Evolutionary conservation across 2,329 filamentous ascomycete genomes (phyloP).

Genomic region (Phaeoacremonium minimum): DNA sequence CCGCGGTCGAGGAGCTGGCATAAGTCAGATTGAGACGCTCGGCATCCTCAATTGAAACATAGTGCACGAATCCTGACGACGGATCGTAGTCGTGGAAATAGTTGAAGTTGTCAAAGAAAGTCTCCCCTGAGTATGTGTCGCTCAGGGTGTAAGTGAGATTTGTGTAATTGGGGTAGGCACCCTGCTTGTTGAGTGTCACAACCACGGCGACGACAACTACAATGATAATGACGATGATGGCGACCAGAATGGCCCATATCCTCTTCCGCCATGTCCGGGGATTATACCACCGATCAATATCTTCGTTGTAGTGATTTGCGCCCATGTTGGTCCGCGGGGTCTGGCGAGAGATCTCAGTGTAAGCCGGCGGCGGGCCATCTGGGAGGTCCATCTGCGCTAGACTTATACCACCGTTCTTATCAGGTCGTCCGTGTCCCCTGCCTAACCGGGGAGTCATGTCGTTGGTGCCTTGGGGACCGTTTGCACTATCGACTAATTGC

Average conservation of each 20-base stretch:
- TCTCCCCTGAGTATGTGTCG: conserved; percentile 44
- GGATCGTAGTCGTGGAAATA: conserved; percentile 49
- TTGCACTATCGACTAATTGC: too few relatives aligned
- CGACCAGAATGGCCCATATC: conserved; percentile 38
- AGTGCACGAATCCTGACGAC: conserved; percentile 48
- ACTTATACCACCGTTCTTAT: neutral
- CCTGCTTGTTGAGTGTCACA: conserved; percentile 31
- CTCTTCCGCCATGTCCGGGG: conserved; percentile 49
- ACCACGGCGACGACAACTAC: conserved; percentile 42
- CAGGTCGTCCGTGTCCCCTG: too few relatives aligned
- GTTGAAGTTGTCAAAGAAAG: conserved; percentile 52
- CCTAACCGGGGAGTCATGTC: too few relatives aligned
- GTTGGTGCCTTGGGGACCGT: too few relatives aligned
- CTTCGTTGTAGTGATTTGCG: neutral
- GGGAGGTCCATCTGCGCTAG: neutral
- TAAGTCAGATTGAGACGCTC: conserved; percentile 53
- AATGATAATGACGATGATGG: conserved; percentile 31
- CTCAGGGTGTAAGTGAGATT: conserved; percentile 39
- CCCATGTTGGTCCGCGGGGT: neutral
- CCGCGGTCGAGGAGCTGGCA: conserved; percentile 44
- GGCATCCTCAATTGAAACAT: conserved; percentile 33
- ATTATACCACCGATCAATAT: conserved; percentile 22
- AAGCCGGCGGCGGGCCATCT: neutral
- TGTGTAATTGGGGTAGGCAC: conserved; percentile 42
- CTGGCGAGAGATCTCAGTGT: neutral